Percentiles rank a stretch among this genome's conserved stretches.
Evolutionary conservation across 1,284 basidiomycete genomes (phyloP).

Genomic region (Malassezia equina): DNA sequence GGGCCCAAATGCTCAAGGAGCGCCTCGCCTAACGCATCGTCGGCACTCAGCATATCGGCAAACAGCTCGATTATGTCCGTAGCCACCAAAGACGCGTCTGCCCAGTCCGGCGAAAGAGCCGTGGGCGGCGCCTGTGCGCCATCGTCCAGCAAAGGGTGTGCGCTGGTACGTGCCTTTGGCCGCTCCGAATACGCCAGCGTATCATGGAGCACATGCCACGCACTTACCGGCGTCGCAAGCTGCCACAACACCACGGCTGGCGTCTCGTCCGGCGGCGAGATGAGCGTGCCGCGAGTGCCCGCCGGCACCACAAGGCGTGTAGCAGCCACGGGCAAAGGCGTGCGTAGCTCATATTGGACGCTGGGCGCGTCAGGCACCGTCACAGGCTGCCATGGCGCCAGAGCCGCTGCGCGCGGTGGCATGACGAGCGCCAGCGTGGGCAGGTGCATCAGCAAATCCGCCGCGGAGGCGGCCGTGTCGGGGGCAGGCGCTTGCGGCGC

Average conservation of each 20-base stretch:
- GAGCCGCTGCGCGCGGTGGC: conserved; percentile 53
- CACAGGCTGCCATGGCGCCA: conserved; percentile 61
- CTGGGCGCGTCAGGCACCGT: conserved; percentile 55
- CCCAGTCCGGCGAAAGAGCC: conserved; percentile 20
- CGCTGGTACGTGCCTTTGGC: conserved; percentile 51
- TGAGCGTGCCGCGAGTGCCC: conserved; percentile 60
- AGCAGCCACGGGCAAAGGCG: conserved; percentile 64
- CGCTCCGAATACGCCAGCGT: conserved; percentile 52
- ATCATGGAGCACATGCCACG: conserved; percentile 70
- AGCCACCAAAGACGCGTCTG: conserved; percentile 50
- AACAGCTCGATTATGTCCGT: conserved; percentile 69
- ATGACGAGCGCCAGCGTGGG: conserved; percentile 66
- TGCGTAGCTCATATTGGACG: conserved; percentile 58
- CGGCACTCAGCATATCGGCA: conserved; percentile 62
- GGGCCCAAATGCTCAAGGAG: conserved; percentile 60
- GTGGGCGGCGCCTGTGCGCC: conserved; percentile 18
- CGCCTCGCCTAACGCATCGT: conserved; percentile 55
- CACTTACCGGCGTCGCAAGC: conserved; percentile 58
- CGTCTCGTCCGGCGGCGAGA: conserved; percentile 58
- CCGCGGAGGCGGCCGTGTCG: conserved; percentile 58
- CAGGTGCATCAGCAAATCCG: conserved; percentile 63
- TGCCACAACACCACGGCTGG: conserved; percentile 69
- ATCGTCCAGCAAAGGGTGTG: neutral
- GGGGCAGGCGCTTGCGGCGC: conserved; percentile 20
- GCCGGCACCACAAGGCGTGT: conserved; percentile 58